These are phyloP conservation scores for Boletellus deceptivus DNA, from an alignment of 1,284 basidiomycete species.

Conservation along the genomic window DNA sequence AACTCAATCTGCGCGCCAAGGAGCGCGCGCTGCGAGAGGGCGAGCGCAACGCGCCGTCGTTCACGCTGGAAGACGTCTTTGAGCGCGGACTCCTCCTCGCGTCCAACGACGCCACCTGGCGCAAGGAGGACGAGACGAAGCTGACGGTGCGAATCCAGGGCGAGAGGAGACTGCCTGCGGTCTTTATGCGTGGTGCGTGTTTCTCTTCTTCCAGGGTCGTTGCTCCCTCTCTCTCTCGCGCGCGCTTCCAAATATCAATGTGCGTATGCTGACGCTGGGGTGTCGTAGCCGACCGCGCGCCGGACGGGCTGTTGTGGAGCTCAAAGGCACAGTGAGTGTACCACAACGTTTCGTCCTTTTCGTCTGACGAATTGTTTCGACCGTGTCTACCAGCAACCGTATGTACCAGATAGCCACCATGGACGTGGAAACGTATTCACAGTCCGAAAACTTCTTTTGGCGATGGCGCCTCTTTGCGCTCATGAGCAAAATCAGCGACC, in stretches of 20 bases:
- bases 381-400: slow-evolving; percentile 30
- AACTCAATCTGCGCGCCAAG: slow-evolving; percentile 40
- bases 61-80: slow-evolving; percentile 40
- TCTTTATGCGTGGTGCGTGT: slow-evolving; percentile 43
- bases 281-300: slow-evolving; percentile 9
- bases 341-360: neutral
- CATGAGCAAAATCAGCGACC: slow-evolving; percentile 39
- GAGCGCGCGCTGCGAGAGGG: slow-evolving; percentile 22
- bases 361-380: neutral
- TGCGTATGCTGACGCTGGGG: slow-evolving; percentile 7
- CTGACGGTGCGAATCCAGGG: slow-evolving; percentile 41
- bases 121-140: slow-evolving; percentile 25
- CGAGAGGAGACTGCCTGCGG: slow-evolving; percentile 40
- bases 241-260: no score
- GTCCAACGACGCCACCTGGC: slow-evolving; percentile 16
- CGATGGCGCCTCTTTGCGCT: slow-evolving; percentile 38
- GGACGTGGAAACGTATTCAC: slow-evolving; percentile 40
- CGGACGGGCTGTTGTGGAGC: slow-evolving; percentile 25
- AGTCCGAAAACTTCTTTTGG: slow-evolving; percentile 49
- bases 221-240: no score
- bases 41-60: slow-evolving; percentile 15
- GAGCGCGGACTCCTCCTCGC: slow-evolving; percentile 20
- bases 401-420: slow-evolving; percentile 44
- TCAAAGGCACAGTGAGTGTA: slow-evolving; percentile 31
- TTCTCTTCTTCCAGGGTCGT: neutral